phyloP scores from a whole-genome alignment of 352 stramenopile genomes.

The Phytophthora rubi region DNA sequence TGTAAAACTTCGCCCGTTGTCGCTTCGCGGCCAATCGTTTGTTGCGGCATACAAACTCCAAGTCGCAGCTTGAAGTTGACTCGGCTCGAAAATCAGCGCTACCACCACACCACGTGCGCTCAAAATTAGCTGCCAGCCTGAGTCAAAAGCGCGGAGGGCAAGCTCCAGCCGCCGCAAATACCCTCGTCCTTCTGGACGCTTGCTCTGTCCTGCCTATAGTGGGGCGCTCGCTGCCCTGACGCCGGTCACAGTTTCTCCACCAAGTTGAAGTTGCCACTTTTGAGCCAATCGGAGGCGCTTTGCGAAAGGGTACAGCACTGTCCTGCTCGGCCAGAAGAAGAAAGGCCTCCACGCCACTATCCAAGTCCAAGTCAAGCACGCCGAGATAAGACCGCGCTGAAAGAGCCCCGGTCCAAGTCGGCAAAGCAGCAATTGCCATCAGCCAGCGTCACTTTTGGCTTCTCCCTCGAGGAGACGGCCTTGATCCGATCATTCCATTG shows the following conservation, averaged over 20 bases:
- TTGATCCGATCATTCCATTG: not conserved
- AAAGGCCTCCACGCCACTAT: slow-evolving; percentile 19
- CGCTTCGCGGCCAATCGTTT: slow-evolving; percentile 23
- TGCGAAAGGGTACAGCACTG: slow-evolving; percentile 35
- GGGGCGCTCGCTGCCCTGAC: not conserved
- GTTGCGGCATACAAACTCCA: slow-evolving; percentile 26
- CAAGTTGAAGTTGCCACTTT: slow-evolving; percentile 41
- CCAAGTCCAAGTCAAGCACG: slow-evolving; percentile 15
- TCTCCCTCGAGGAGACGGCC: slow-evolving; percentile 3
- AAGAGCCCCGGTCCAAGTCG: slow-evolving; percentile 3
- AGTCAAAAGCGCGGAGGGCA: not conserved
- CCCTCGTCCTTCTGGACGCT: slow-evolving; percentile 10
- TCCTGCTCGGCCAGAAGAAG: slow-evolving; percentile 35
- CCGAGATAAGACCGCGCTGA: slow-evolving; percentile 23
- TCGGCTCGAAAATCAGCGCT: slow-evolving; percentile 3
- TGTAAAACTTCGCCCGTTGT: slow-evolving; percentile 31
- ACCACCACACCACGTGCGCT: not conserved
- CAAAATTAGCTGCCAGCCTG: slow-evolving; percentile 13
- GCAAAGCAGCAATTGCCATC: not conserved
- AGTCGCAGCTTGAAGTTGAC: slow-evolving; percentile 33
- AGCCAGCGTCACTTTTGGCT: slow-evolving; percentile 27
- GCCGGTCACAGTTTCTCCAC: not conserved
- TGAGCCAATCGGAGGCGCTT: not conserved
- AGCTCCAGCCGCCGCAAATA: not conserved
- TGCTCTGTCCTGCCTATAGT: not conserved